These are phyloP conservation scores for Penicillium cataractarum DNA, from an alignment of 495 filamentous ascomycete genomes.

Conservation along the genomic window DNA sequence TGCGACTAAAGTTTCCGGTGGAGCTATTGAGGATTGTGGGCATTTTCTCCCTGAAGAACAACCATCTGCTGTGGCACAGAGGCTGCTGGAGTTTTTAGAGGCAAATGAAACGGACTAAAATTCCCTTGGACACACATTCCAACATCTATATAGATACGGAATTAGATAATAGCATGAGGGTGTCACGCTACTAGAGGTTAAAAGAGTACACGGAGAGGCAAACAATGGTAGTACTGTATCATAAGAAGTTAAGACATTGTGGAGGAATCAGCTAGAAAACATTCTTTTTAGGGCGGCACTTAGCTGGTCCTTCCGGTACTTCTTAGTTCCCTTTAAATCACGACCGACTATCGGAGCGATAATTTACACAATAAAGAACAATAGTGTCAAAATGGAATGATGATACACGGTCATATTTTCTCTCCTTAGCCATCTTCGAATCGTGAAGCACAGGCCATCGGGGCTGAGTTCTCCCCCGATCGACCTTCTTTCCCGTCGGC, in stretches of 20 bases:
- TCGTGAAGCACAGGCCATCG: not conserved
- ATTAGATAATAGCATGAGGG: too few relatives aligned
- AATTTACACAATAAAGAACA: not conserved
- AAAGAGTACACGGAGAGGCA: too few relatives aligned
- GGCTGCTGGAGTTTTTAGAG: constrained; percentile 29
- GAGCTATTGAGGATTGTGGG: constrained; percentile 32
- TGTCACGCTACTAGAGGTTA: too few relatives aligned
- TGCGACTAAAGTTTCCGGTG: constrained; percentile 26
- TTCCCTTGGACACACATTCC: too few relatives aligned
- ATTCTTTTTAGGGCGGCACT: not conserved
- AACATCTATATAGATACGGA: too few relatives aligned
- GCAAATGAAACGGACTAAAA: constrained; percentile 7
- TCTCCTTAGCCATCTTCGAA: too few relatives aligned
- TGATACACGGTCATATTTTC: too few relatives aligned
- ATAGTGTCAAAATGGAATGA: too few relatives aligned
- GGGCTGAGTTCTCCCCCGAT: not conserved
- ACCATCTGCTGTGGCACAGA: constrained; percentile 25
- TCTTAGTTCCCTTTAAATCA: not conserved
- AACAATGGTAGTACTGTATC: too few relatives aligned
- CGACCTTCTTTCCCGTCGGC: not conserved
- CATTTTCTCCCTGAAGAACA: constrained; percentile 34
- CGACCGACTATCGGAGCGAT: not conserved
- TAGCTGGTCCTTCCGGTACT: not conserved
- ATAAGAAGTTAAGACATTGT: not conserved
- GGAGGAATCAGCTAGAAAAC: not conserved